Evolutionary conservation across 345 rosid species (phyloP), one percentile per base, ranked within the genome.

Genomic region (Hypericum perforatum): DNA sequence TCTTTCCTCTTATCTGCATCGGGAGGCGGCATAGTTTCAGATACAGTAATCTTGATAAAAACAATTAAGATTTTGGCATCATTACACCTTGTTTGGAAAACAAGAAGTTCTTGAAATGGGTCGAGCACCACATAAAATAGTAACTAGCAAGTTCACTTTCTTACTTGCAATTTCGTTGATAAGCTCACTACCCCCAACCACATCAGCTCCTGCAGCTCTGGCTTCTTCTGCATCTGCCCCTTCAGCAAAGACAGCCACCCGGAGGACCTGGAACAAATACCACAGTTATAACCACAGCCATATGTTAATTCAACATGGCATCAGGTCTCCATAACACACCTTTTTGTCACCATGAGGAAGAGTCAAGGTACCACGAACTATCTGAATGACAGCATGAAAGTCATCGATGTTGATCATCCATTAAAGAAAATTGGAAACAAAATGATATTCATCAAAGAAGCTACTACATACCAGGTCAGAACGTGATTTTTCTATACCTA

Each of bases 201-300:
- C 61, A 78, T 92, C 89, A 76, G 98, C 98, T 67, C 98, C 95
- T 0, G 95, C 94, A 63, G 86, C 89, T 73, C 80, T 82, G 46
- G 97, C 97, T 66, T 92, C 98, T 62, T 92, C 97, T 58, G 96
- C 98, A 64, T 92, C 96, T 32, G 77, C 59, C 14, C 98, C 97
- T 63, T 88, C 94, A 37, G 97, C 94, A 66, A 92, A 89, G 71
- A 85, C 74, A 49, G 96, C 98, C 61, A 85, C 78, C 73, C 77
- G 83, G 55, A 89, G 80, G 65, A 75, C 88, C 98, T 92, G 75
- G 56, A 68, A 63, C 32, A 65, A 40, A n/a, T 52, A 60, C n/a
- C 59, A 40, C 9, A 10, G 46, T 41, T 12, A 46, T 16, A 51
- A 0, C 47, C 32, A 12, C 56, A 53, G 37, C 29, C 39, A n/a